Conservation (phyloP, 148 eudicot species). For the Selenicereus undatus region DNA sequence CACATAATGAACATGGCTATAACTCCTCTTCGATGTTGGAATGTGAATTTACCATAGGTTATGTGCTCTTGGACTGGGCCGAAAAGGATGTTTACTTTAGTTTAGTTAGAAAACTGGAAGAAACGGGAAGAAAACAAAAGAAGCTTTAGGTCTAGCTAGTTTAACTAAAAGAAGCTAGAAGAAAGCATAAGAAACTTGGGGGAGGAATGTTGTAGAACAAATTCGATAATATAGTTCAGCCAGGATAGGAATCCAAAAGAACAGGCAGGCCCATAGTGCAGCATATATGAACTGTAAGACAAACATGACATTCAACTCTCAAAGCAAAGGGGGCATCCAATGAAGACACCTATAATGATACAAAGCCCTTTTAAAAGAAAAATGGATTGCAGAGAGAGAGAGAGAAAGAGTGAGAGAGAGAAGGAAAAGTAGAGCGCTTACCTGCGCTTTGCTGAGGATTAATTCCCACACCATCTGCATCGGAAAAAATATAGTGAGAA, state of each 20-base stretch:
- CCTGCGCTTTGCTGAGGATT: slow-evolving; percentile 99
- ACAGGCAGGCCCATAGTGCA: not conserved
- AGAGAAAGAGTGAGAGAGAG: not conserved
- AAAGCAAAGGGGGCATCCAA: not conserved
- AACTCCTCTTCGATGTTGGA: not conserved
- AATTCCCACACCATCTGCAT: slow-evolving; percentile 96
- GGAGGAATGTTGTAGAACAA: no score
- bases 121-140: no score
- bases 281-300: not conserved
- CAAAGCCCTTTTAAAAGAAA: not conserved
- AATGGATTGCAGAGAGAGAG: not conserved
- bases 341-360: not conserved
- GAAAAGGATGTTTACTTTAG: no score
- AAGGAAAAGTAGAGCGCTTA: slow-evolving; percentile 16
- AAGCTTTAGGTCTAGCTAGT: no score
- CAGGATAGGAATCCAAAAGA: no score
- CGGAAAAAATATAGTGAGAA: slow-evolving; percentile 8
- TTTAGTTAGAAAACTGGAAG: no score
- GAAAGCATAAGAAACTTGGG: no score
- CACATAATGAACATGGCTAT: not conserved
- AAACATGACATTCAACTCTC: not conserved
- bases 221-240: no score
- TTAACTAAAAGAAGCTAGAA: no score
- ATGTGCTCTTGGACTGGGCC: no score
- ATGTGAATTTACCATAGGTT: not conserved